Evolutionary conservation across 208 protist genomes (phyloP).

Genomic region (Leptomonas pyrrhocoris): DNA sequence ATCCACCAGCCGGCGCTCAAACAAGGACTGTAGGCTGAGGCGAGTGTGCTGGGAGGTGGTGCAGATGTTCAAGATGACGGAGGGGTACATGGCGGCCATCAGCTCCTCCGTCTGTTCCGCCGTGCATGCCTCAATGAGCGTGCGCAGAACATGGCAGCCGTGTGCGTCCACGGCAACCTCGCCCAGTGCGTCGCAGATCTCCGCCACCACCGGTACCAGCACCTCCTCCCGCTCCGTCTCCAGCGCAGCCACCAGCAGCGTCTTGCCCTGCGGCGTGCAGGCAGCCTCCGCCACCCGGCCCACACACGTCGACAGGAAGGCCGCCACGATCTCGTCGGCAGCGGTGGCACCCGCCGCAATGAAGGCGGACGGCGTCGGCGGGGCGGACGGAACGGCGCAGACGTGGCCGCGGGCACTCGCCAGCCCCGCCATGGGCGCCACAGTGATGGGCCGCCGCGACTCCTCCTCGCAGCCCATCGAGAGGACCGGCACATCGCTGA

Average conservation of each 20-base stretch:
- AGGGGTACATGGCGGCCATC: constrained; percentile 66
- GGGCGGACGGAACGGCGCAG: constrained; percentile 6
- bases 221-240: constrained; percentile 49
- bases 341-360: constrained; percentile 2
- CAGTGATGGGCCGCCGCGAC: neutral
- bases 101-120: constrained; percentile 55
- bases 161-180: constrained; percentile 66
- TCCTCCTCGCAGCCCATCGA: constrained; percentile 22
- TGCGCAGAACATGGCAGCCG: constrained; percentile 80
- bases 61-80: constrained; percentile 79
- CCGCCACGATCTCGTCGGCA: constrained; percentile 22
- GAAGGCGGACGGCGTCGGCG: neutral
- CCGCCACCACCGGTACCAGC: constrained; percentile 47
- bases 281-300: constrained; percentile 63
- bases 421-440: neutral
- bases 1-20: constrained; percentile 71
- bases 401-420: neutral
- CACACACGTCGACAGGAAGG: constrained; percentile 26
- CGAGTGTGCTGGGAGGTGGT: constrained; percentile 84
- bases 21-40: constrained; percentile 71
- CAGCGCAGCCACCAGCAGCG: constrained; percentile 51
- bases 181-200: constrained; percentile 60
- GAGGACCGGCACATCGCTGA: constrained; percentile 35
- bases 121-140: constrained; percentile 51
- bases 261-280: constrained; percentile 64